A percentile compares a stretch with the other conserved stretches of the same genome.
These are phyloP conservation scores for Pharnaceum exiguum DNA, from an alignment of 148 eudicot species.

Conservation along the genomic window DNA sequence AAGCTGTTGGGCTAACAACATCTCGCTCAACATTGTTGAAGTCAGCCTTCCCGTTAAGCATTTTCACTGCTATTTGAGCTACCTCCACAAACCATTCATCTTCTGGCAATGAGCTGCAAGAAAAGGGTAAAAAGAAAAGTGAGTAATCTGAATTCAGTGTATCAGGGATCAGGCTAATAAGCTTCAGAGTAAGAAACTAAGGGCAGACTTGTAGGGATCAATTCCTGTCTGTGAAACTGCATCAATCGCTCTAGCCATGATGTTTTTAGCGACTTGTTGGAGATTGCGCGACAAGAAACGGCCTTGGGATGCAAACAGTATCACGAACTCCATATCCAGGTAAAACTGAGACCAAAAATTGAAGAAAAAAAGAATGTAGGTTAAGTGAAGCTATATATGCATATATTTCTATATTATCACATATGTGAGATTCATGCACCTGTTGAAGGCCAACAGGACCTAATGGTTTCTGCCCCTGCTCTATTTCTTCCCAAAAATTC, in stretches of 20 bases:
- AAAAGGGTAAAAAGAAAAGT: not conserved
- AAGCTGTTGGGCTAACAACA: constrained; percentile 59
- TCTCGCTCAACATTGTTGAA: constrained; percentile 39
- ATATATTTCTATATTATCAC: not conserved
- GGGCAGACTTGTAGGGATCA: constrained; percentile 79
- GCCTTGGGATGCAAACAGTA: constrained; percentile 90
- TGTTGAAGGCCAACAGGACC: constrained; percentile 94
- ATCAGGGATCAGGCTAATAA: not conserved
- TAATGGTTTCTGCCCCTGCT: constrained; percentile 55
- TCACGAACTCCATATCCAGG: constrained; percentile 97
- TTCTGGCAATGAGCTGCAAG: constrained; percentile 71
- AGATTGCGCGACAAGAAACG: constrained; percentile 89
- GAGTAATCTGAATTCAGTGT: not conserved
- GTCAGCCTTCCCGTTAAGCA: constrained; percentile 55
- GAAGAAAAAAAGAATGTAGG: too few relatives aligned
- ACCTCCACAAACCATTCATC: constrained; percentile 96
- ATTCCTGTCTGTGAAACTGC: constrained; percentile 69
- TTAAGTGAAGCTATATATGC: not conserved
- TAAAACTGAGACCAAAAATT: constrained; percentile 44
- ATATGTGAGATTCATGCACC: constrained; percentile 29
- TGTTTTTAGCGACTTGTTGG: constrained; percentile 75
- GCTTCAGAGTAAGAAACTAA: not conserved
- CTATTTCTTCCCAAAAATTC: constrained; percentile 85
- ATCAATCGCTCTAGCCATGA: constrained; percentile 76
- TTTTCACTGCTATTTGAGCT: constrained; percentile 76